Evolutionary conservation across 2,329 filamentous ascomycete species (phyloP).

Genomic region (Thielaviopsis punctulata): DNA sequence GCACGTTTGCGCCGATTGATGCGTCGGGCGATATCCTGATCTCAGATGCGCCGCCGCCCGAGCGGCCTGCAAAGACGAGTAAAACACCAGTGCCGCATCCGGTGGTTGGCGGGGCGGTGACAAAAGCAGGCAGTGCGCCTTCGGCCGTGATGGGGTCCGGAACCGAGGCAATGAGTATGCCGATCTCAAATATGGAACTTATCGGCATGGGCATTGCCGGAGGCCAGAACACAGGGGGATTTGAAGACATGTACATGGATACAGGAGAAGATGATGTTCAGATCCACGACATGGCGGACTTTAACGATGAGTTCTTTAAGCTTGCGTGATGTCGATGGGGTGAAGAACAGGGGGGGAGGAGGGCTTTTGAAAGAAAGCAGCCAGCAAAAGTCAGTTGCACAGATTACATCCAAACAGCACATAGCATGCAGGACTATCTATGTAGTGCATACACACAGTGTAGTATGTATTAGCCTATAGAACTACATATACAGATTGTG

Average conservation of each 20-base stretch:
- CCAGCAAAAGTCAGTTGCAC: too few species aligned
- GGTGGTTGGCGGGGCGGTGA: conserved; percentile 7
- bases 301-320: conserved; percentile 9
- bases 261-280: conserved; percentile 5
- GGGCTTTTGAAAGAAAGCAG: neutral
- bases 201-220: neutral
- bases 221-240: neutral
- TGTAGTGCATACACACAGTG: too few species aligned
- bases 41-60: conserved; percentile 8
- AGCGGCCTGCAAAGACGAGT: neutral
- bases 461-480: too few species aligned
- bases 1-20: conserved; percentile 8
- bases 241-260: conserved; percentile 10
- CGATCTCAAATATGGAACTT: neutral
- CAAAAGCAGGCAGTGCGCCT: neutral
- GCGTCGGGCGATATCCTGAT: conserved; percentile 6
- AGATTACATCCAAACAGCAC: too few species aligned
- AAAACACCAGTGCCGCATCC: conserved; percentile 12
- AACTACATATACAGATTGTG: too few species aligned
- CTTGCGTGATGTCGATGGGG: neutral
- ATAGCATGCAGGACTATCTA: too few species aligned
- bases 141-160: neutral
- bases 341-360: neutral
- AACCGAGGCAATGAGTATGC: neutral
- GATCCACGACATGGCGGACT: conserved; percentile 8